phyloP scores from a whole-genome alignment of 2,329 filamentous ascomycete species.

The Fusarium coffeatum region DNA sequence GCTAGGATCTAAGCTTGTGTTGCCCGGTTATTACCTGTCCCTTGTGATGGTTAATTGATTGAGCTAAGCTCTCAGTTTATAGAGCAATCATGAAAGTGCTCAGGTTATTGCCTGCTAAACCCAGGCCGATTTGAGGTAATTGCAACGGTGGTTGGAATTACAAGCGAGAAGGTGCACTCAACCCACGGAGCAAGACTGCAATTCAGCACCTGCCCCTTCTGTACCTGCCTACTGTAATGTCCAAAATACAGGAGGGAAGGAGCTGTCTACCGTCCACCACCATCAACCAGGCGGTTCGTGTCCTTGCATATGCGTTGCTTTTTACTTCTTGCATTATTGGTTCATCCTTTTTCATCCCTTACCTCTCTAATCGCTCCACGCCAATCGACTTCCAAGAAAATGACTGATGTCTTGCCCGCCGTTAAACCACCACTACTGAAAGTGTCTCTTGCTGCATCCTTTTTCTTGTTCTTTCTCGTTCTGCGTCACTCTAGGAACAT shows the following conservation, averaged over 20 bases:
- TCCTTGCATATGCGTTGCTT: constrained; percentile 18
- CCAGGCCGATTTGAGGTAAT: neutral
- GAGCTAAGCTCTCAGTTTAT: neutral
- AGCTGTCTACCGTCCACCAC: neutral
- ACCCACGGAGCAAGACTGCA: neutral
- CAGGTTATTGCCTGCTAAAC: neutral
- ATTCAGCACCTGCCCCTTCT: neutral
- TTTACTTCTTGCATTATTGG: constrained; percentile 27
- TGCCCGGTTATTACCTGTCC: neutral
- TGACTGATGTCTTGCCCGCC: constrained; percentile 30
- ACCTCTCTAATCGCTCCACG: constrained; percentile 19
- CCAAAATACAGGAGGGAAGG: neutral
- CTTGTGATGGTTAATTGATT: neutral
- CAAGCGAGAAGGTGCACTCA: neutral
- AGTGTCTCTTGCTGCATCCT: constrained; percentile 10
- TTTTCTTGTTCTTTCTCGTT: constrained; percentile 12
- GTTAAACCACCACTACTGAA: constrained; percentile 7
- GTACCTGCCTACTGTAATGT: neutral
- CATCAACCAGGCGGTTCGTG: neutral
- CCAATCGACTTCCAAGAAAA: constrained; percentile 27
- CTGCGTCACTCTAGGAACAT: constrained; percentile 3
- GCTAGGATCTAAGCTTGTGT: neutral
- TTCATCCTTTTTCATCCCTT: constrained; percentile 18
- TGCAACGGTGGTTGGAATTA: neutral
- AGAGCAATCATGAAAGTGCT: neutral